Conservation (phyloP, 2,329 filamentous ascomycete species). For the Xylaria multiplex region DNA sequence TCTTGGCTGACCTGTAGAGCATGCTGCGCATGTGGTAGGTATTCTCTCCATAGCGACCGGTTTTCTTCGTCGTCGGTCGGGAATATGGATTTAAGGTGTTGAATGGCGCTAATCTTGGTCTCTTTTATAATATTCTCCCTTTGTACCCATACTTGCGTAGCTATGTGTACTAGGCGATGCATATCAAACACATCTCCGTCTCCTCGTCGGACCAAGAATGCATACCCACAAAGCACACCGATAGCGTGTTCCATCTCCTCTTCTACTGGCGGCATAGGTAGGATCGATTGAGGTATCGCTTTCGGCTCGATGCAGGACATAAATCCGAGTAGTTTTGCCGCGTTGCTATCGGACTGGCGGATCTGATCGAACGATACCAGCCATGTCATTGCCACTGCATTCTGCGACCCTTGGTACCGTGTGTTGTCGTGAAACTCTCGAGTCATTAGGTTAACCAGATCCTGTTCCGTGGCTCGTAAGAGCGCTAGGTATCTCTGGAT, state of each 20-base stretch:
- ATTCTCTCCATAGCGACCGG: slow-evolving; percentile 41
- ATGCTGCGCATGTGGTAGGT: slow-evolving; percentile 45
- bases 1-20: slow-evolving; percentile 39
- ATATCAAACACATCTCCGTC: slow-evolving; percentile 49
- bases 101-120: background rate
- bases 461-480: slow-evolving; percentile 46
- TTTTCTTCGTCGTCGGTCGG: slow-evolving; percentile 24
- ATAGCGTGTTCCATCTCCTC: slow-evolving; percentile 44
- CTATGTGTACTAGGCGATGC: slow-evolving; percentile 52
- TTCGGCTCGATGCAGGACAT: slow-evolving; percentile 54
- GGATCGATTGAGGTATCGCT: slow-evolving; percentile 51
- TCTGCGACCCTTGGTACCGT: slow-evolving; percentile 47
- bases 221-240: slow-evolving; percentile 49
- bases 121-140: slow-evolving; percentile 25
- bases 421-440: slow-evolving; percentile 50
- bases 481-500: slow-evolving; percentile 50
- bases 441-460: slow-evolving; percentile 48
- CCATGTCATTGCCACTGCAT: slow-evolving; percentile 53
- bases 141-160: slow-evolving; percentile 47
- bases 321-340: slow-evolving; percentile 52
- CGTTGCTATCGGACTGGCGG: slow-evolving; percentile 41
- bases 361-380: slow-evolving; percentile 56
- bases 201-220: slow-evolving; percentile 46
- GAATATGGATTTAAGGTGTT: slow-evolving; percentile 23
- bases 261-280: slow-evolving; percentile 38